A percentile compares a stretch with the other conserved stretches of the same genome.
phyloP scores from a whole-genome alignment of 305 asterid genomes.

The Fraxinus nigra region DNA sequence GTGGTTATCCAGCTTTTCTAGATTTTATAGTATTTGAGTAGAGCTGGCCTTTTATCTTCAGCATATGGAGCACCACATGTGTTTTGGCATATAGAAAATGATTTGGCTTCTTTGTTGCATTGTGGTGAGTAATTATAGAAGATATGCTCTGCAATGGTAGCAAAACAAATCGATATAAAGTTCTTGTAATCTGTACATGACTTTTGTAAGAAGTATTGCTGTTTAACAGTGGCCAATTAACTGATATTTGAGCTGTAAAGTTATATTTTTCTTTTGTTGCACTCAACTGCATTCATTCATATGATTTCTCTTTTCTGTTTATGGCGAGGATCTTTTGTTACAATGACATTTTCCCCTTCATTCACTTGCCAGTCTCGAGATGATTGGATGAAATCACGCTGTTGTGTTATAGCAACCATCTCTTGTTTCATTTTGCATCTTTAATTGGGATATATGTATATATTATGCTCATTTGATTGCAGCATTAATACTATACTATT shows the following conservation, averaged over 20 bases:
- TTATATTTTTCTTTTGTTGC: background rate
- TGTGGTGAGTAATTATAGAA: background rate
- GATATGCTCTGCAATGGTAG: background rate
- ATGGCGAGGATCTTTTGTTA: background rate
- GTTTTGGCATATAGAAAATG: background rate
- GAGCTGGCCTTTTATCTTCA: background rate
- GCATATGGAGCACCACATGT: background rate
- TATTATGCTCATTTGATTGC: background rate
- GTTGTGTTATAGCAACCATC: background rate
- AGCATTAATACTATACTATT: background rate
- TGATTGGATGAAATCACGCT: conserved; percentile 3
- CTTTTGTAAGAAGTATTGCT: background rate
- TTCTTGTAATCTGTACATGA: background rate
- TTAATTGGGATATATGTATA: background rate
- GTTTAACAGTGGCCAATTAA: background rate
- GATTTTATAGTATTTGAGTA: conserved; percentile 1
- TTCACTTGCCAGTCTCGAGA: conserved; percentile 1
- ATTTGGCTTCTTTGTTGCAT: conserved; percentile 12
- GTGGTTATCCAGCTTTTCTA: background rate
- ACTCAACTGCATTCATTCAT: background rate
- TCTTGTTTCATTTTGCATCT: conserved; percentile 3
- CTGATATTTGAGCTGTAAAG: conserved; percentile 5
- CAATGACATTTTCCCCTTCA: background rate
- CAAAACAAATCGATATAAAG: background rate
- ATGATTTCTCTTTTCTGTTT: background rate